Conservation (phyloP, 1,284 basidiomycete genomes). For the Ustilago hordei region DNA sequence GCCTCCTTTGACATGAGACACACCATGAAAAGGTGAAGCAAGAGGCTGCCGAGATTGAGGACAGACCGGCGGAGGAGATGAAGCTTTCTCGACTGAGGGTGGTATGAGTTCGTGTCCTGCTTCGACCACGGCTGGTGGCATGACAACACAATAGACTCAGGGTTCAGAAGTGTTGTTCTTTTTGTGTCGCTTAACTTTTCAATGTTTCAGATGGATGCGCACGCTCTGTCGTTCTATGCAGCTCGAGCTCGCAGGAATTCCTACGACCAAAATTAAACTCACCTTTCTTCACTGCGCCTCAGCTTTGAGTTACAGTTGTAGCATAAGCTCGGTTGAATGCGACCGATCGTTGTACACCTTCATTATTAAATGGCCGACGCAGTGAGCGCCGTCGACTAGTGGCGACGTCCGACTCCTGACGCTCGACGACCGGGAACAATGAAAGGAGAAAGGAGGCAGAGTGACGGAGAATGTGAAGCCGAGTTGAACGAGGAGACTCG, state of each 20-base stretch:
- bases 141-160: background rate
- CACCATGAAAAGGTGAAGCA: background rate
- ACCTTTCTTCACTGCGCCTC: background rate
- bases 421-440: too few species aligned
- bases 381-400: background rate
- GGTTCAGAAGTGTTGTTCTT: constrained; percentile 11
- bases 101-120: background rate
- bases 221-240: background rate
- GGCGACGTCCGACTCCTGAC: background rate
- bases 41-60: background rate
- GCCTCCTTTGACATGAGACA: background rate
- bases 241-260: constrained; percentile 10
- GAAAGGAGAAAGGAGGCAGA: background rate
- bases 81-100: too few species aligned
- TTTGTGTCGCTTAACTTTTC: background rate
- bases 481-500: background rate
- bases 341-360: background rate
- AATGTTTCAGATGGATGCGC: constrained; percentile 4
- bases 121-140: background rate
- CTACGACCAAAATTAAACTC: constrained; percentile 11
- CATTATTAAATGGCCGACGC: background rate
- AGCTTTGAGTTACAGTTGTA: background rate
- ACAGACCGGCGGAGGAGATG: background rate
- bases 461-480: background rate
- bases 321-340: background rate